phyloP scores from a whole-genome alignment of 441 rosid species.

The Macaranga tanarius region DNA sequence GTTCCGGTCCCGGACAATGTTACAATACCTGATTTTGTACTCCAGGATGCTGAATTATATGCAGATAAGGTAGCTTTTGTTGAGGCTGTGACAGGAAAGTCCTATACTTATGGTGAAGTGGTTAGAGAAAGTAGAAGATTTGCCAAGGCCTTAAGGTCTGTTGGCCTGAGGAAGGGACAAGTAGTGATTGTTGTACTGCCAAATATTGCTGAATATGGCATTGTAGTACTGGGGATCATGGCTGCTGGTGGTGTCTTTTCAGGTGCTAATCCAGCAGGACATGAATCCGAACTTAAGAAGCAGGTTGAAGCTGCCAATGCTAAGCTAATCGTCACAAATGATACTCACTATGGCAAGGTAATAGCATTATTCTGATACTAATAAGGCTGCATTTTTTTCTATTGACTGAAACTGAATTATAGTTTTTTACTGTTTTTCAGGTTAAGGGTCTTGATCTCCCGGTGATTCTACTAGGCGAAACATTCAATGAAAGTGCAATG shows the following conservation, averaged over 20 bases:
- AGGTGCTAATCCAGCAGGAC: slow-evolving; percentile 79
- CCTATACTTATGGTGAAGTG: slow-evolving; percentile 65
- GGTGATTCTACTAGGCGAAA: slow-evolving; percentile 53
- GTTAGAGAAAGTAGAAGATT: slow-evolving; percentile 65
- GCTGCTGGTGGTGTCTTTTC: slow-evolving; percentile 87
- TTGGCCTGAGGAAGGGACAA: slow-evolving; percentile 75
- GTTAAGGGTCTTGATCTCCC: slow-evolving; percentile 60
- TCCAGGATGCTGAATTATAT: slow-evolving; percentile 63
- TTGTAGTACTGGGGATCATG: slow-evolving; percentile 79
- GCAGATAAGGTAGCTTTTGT: slow-evolving; percentile 76
- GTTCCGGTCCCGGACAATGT: slow-evolving; percentile 63
- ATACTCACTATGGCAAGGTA: slow-evolving; percentile 69
- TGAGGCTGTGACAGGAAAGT: slow-evolving; percentile 67
- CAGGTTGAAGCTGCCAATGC: slow-evolving; percentile 82
- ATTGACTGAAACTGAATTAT: not conserved
- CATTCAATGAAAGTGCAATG: slow-evolving; percentile 44
- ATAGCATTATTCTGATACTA: not conserved
- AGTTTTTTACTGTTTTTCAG: slow-evolving; percentile 28
- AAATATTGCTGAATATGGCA: slow-evolving; percentile 77
- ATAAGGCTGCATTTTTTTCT: not conserved
- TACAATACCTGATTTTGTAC: slow-evolving; percentile 80
- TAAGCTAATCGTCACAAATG: slow-evolving; percentile 61
- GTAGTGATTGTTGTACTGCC: slow-evolving; percentile 82
- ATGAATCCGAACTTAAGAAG: slow-evolving; percentile 68
- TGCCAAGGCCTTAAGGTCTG: slow-evolving; percentile 68